Percentiles rank a stretch among this genome's conserved stretches.
phyloP scores from a whole-genome alignment of 2,329 filamentous ascomycete genomes.

The Fusarium coicis region DNA sequence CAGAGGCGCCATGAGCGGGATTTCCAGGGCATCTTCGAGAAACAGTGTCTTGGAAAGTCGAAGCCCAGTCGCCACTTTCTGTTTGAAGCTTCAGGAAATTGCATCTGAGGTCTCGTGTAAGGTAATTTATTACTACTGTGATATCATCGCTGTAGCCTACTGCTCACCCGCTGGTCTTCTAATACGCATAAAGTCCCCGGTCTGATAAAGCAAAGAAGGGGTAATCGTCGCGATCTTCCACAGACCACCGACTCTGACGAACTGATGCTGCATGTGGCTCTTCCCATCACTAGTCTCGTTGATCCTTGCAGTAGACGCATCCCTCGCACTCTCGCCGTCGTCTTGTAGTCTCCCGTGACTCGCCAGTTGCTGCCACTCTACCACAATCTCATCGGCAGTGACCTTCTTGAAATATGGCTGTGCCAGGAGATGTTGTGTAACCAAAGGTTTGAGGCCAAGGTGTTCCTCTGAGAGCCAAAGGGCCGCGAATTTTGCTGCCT shows the following conservation, averaged over 20 bases:
- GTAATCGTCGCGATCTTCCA: background rate
- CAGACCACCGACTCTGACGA: background rate
- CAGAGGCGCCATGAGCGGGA: too few relatives aligned
- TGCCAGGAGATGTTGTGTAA: background rate
- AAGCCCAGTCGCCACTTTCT: too few relatives aligned
- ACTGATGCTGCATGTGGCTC: background rate
- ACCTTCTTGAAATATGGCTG: background rate
- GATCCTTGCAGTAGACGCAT: background rate
- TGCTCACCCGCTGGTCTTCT: background rate
- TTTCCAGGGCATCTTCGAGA: too few relatives aligned
- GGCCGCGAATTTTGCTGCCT: background rate
- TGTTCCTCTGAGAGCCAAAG: background rate
- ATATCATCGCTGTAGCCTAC: background rate
- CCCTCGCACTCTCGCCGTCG: accelerated
- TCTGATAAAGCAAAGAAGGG: background rate
- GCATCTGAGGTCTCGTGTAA: too few relatives aligned
- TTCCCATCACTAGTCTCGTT: background rate
- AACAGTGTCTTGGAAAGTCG: too few relatives aligned
- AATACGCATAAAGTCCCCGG: background rate
- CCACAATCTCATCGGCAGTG: background rate
- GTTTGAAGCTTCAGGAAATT: too few relatives aligned
- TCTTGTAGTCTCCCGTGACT: background rate
- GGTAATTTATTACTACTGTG: background rate
- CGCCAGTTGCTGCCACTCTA: background rate
- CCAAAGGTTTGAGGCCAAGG: background rate